Evolutionary conservation across 345 rosid species (phyloP), one percentile per base, ranked within the genome.

Genomic region (Euclidium syriacum): DNA sequence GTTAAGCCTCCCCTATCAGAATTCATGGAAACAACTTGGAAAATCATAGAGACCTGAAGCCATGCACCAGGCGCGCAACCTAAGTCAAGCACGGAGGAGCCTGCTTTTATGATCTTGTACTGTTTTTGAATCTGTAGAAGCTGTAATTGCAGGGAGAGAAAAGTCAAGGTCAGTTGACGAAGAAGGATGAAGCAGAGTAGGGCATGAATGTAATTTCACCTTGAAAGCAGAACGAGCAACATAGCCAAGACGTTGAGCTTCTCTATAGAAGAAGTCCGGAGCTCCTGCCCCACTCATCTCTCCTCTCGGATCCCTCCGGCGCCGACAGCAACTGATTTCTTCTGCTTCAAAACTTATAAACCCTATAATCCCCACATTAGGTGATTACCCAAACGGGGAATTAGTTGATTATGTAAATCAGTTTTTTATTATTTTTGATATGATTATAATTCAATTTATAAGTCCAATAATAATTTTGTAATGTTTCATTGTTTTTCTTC

Each of bases 21-120:
- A 41, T 10, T 20, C 59, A 35, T 29, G 69, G 36, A 11, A 52
- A 38, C 27, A 54, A 54, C 3, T 22, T 10, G 32, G 5, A 25
- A 23, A n/a, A 49, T 15, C 34, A 22, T n/a, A 36, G 34, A 25
- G 12, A 92, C 97, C 91, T 92, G 97, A 62, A 94, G 99, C 99
- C 99, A 94, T 55, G 99, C 97, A 77, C 97, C 99, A 43, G 97
- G 97, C 39, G 99, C 99, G 50, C 97, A 94, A 14, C 99, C 96
- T 29, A 94, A 85, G 73, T 90, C 99, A 50, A 94, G 99, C 77
- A 94, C 90, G 48, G 91, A 83, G 64, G 87, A 85, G 2, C 99
- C 95, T 5, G 85, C 83, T 24, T 81, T 80, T 73, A 90, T 87
- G 55, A 94, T 67, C 73, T 85, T 87, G 76, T 85, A 64, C 73